Evolutionary conservation across 1,284 basidiomycete genomes (phyloP).

Genomic region (Trichosporon inkin): DNA sequence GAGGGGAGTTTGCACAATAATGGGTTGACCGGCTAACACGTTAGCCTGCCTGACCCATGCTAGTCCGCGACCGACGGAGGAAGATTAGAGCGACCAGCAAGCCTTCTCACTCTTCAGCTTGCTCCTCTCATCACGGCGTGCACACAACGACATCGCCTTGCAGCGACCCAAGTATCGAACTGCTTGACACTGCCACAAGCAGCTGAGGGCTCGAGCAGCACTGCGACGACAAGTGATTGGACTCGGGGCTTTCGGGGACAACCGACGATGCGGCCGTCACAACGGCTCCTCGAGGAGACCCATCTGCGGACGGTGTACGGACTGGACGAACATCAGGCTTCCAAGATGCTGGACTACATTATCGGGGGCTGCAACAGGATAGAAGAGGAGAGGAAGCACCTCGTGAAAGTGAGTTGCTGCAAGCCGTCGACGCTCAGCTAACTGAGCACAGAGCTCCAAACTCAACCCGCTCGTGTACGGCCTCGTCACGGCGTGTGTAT

Average conservation of each 20-base stretch:
- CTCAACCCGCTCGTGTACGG: constrained; percentile 2
- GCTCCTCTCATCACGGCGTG: no score
- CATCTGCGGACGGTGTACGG: background rate
- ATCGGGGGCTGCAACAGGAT: background rate
- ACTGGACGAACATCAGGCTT: background rate
- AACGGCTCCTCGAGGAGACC: background rate
- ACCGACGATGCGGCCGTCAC: background rate
- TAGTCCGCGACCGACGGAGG: no score
- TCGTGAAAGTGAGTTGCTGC: background rate
- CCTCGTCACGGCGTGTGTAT: background rate
- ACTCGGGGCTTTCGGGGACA: background rate
- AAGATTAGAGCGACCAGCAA: no score
- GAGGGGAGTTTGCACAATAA: no score
- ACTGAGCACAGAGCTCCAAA: background rate
- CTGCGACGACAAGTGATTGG: background rate
- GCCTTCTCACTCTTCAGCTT: no score
- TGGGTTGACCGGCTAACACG: no score
- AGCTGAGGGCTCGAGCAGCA: background rate
- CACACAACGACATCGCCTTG: no score
- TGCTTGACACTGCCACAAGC: no score
- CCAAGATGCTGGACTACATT: background rate
- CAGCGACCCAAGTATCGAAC: no score
- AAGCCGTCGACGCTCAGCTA: background rate
- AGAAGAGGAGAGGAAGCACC: background rate
- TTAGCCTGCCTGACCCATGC: no score